A percentile compares a stretch with the other conserved stretches of the same genome.
Evolutionary conservation across 2,329 filamentous ascomycete genomes (phyloP).

Genomic region (Aspergillus terreus): DNA sequence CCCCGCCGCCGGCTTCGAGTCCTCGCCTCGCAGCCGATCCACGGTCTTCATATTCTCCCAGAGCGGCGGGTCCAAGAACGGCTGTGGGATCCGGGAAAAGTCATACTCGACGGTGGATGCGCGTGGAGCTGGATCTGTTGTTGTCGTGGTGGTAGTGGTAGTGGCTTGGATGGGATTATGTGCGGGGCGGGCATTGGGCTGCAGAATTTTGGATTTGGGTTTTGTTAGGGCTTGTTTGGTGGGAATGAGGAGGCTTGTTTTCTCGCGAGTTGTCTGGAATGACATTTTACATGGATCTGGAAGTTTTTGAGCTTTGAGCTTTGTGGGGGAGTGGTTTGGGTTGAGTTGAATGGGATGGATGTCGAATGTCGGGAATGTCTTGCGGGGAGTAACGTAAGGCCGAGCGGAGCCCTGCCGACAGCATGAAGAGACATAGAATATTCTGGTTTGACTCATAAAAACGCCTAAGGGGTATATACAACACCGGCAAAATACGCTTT

Average conservation of each 20-base stretch:
- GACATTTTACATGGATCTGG: not conserved
- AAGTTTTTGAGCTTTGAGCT: not conserved
- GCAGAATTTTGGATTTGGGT: slow-evolving; percentile 12
- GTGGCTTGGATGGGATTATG: slow-evolving; percentile 1
- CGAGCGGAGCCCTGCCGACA: no score
- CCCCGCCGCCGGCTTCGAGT: not conserved
- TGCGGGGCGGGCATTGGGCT: slow-evolving; percentile 18
- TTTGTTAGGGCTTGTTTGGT: slow-evolving; percentile 22
- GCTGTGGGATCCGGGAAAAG: slow-evolving; percentile 32
- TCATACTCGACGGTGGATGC: slow-evolving; percentile 26
- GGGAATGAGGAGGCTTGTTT: slow-evolving; percentile 20
- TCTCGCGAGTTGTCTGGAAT: slow-evolving; percentile 6
- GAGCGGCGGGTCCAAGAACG: slow-evolving; percentile 35
- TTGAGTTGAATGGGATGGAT: not conserved
- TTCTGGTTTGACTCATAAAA: not conserved
- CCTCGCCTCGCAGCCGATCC: slow-evolving; percentile 1
- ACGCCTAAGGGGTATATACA: not conserved
- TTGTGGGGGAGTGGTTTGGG: not conserved
- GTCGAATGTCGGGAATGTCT: no score
- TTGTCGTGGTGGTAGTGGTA: not conserved
- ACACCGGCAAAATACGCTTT: not conserved
- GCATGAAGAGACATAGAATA: not conserved
- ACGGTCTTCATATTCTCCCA: slow-evolving; percentile 26
- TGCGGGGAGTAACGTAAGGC: no score
- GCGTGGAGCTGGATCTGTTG: not conserved